Percentiles rank a stretch among this genome's conserved stretches.
These are phyloP conservation scores for Rhazya stricta DNA, from an alignment of 257 asterid genomes.

Conservation along the genomic window DNA sequence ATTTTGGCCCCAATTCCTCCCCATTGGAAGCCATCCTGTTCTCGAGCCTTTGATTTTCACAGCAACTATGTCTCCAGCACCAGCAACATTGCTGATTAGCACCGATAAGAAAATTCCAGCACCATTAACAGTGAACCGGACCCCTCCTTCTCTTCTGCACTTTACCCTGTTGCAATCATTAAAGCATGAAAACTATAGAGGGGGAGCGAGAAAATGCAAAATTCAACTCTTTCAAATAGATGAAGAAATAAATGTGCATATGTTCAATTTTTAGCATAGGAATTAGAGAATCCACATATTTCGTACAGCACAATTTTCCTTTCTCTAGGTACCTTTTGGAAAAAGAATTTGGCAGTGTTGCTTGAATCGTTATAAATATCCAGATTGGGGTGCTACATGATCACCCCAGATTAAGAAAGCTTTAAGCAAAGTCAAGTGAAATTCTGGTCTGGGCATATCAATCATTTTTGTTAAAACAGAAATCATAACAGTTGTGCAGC, in stretches of 20 bases:
- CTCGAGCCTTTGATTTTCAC: conserved; percentile 41
- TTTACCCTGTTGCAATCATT: conserved; percentile 35
- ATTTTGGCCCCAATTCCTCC: conserved; percentile 67
- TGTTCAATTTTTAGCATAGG: not conserved
- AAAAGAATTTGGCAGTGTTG: not conserved
- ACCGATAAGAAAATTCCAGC: conserved; percentile 48
- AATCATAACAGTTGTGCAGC: not conserved
- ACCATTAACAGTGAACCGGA: conserved; percentile 47
- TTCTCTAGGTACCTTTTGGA: not conserved
- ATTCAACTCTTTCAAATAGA: not conserved
- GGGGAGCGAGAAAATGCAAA: not conserved
- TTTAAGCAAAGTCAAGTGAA: not conserved
- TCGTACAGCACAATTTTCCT: not conserved
- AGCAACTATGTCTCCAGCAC: conserved; percentile 52
- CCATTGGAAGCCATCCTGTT: conserved; percentile 52
- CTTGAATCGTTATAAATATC: not conserved
- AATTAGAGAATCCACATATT: not conserved
- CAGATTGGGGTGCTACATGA: not conserved
- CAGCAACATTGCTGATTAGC: conserved; percentile 54
- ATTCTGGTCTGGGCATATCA: not conserved
- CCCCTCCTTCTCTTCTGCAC: conserved; percentile 62
- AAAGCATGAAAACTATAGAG: not conserved
- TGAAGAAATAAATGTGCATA: not conserved
- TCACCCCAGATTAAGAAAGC: not conserved
- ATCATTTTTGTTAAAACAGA: not conserved